A percentile compares a stretch with the other conserved stretches of the same genome.
These are phyloP conservation scores for Nigrospora osmanthi DNA, from an alignment of 2,329 filamentous ascomycete species.

Conservation along the genomic window DNA sequence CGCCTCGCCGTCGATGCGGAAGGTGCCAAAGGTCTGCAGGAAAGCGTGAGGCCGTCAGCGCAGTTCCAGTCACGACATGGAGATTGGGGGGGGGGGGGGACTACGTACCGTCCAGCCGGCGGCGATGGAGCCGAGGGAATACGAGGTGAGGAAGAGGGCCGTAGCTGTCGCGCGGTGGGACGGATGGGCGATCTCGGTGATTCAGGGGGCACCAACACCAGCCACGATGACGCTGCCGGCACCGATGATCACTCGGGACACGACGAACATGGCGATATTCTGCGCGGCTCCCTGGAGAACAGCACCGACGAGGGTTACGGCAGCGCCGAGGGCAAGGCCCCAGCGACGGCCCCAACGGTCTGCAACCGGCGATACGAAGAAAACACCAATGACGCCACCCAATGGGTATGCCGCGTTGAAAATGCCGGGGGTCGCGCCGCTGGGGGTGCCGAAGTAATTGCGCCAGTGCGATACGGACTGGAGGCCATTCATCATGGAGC, in stretches of 20 bases:
- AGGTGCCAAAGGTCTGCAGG: slow-evolving; percentile 11
- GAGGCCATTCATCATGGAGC: slow-evolving; percentile 47
- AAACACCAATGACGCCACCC: slow-evolving; percentile 35
- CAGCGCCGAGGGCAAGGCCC: slow-evolving; percentile 30
- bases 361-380: slow-evolving; percentile 31
- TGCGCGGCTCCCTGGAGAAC: slow-evolving; percentile 39
- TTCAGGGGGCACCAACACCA: slow-evolving; percentile 13
- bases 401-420: slow-evolving; percentile 50
- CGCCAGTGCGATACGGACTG: slow-evolving; percentile 47
- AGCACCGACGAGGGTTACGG: slow-evolving; percentile 34
- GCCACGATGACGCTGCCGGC: slow-evolving; percentile 24
- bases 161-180: slow-evolving; percentile 15
- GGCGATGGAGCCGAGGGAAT: background rate
- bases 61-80: too few species aligned
- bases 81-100: slow-evolving; percentile 9
- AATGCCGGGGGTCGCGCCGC: slow-evolving; percentile 40
- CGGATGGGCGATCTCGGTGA: slow-evolving; percentile 18
- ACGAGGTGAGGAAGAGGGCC: slow-evolving; percentile 14
- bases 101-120: too few species aligned
- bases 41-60: too few species aligned
- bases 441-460: slow-evolving; percentile 47
- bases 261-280: slow-evolving; percentile 43
- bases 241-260: slow-evolving; percentile 37
- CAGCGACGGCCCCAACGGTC: slow-evolving; percentile 34
- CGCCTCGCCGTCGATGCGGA: background rate